A percentile compares a stretch with the other conserved stretches of the same genome.
Evolutionary conservation across 805 yeast genomes (phyloP).

Genomic region (Candida coleopterorum): DNA sequence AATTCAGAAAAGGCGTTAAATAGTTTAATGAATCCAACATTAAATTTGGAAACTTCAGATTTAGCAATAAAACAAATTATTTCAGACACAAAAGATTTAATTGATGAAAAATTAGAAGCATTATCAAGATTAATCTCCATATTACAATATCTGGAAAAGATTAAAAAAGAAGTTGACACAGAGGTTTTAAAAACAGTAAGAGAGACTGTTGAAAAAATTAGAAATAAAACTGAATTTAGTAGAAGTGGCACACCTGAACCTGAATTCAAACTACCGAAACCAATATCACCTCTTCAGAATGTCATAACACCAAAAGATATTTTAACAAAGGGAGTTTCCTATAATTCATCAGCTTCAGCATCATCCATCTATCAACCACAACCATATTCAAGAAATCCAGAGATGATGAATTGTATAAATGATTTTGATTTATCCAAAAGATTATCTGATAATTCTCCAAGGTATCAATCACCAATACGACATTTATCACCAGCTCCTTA

Average conservation of each 20-base stretch:
- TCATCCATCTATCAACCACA: slow-evolving; percentile 3
- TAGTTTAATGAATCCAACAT: slow-evolving; percentile 37
- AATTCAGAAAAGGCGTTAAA: slow-evolving; percentile 54
- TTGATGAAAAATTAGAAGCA: slow-evolving; percentile 63
- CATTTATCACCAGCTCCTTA: slow-evolving; percentile 51
- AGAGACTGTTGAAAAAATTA: slow-evolving; percentile 56
- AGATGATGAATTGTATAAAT: slow-evolving; percentile 21
- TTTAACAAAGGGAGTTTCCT: slow-evolving; percentile 10
- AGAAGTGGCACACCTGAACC: slow-evolving; percentile 4
- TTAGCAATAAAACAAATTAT: slow-evolving; percentile 59
- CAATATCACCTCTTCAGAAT: slow-evolving; percentile 6
- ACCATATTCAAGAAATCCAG: slow-evolving; percentile 11
- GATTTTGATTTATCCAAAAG: slow-evolving; percentile 23
- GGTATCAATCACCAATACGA: slow-evolving; percentile 49
- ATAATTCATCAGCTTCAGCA: slow-evolving; percentile 17
- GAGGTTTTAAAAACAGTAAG: slow-evolving; percentile 59
- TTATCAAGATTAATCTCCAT: slow-evolving; percentile 69
- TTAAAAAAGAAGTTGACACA: slow-evolving; percentile 73
- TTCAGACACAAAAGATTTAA: slow-evolving; percentile 60
- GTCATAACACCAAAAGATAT: slow-evolving; percentile 48
- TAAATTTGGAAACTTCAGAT: slow-evolving; percentile 48
- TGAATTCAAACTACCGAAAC: neutral
- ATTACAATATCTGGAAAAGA: slow-evolving; percentile 66
- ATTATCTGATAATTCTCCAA: slow-evolving; percentile 21
- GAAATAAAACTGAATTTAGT: slow-evolving; percentile 25